Evolutionary conservation across 1,139 yeast genomes (phyloP).

Genomic region (Scheffersomyces insectosa): DNA sequence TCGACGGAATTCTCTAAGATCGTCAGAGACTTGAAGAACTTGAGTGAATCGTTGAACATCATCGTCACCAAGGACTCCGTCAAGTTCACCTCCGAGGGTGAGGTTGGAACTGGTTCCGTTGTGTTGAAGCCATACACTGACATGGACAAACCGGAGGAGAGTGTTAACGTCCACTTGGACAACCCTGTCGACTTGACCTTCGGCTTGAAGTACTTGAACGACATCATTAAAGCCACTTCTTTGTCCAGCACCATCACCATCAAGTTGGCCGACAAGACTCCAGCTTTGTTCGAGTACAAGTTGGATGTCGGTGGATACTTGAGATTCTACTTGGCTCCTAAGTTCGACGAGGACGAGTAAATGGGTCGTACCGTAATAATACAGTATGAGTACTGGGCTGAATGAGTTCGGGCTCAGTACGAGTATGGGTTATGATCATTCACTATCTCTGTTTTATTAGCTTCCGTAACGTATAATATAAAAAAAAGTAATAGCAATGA

Average conservation of each 20-base stretch:
- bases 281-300: slow-evolving; percentile 91
- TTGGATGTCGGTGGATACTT: slow-evolving; percentile 86
- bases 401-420: no score
- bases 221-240: slow-evolving; percentile 88
- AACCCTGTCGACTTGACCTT: slow-evolving; percentile 88
- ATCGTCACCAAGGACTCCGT: slow-evolving; percentile 90
- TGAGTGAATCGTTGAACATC: slow-evolving; percentile 85
- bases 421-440: no score
- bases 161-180: slow-evolving; percentile 74
- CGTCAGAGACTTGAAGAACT: slow-evolving; percentile 81
- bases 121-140: slow-evolving; percentile 83
- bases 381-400: slow-evolving; percentile 2
- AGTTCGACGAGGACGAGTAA: slow-evolving; percentile 86
- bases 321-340: slow-evolving; percentile 96
- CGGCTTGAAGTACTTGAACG: slow-evolving; percentile 86
- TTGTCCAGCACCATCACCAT: slow-evolving; percentile 76
- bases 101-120: slow-evolving; percentile 84
- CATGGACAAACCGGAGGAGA: slow-evolving; percentile 75
- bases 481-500: no score
- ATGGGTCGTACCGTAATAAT: slow-evolving; percentile 5
- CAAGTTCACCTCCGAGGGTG: slow-evolving; percentile 89
- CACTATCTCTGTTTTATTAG: no score
- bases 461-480: no score
- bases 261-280: slow-evolving; percentile 87
- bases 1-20: slow-evolving; percentile 85